phyloP scores from a whole-genome alignment of 495 filamentous ascomycete genomes.

The Aspergillus ellipticus region DNA sequence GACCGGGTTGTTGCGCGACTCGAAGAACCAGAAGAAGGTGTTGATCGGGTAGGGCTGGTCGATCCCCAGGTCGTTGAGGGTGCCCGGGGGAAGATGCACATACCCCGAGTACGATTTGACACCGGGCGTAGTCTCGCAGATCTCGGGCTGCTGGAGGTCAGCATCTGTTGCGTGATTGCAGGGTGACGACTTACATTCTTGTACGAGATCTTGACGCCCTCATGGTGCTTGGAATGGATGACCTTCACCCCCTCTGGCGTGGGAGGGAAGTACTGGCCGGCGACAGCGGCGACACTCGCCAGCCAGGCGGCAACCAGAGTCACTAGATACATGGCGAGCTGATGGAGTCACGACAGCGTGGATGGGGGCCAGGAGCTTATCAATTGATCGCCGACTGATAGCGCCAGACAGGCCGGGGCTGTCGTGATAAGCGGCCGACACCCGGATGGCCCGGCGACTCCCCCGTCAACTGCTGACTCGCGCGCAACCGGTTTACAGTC shows the following conservation, averaged over 20 bases:
- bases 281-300: constrained; percentile 18
- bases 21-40: constrained; percentile 79
- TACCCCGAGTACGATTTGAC: constrained; percentile 41
- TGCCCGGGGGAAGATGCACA: constrained; percentile 45
- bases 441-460: too few relatives aligned
- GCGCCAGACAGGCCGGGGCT: too few relatives aligned
- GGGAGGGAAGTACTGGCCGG: constrained; percentile 55
- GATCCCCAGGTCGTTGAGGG: constrained; percentile 41
- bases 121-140: constrained; percentile 50
- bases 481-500: too few relatives aligned
- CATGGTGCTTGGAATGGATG: constrained; percentile 53
- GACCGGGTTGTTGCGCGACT: constrained; percentile 34
- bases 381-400: too few relatives aligned
- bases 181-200: constrained; percentile 47
- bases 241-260: constrained; percentile 48
- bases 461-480: too few relatives aligned
- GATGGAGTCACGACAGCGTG: too few relatives aligned
- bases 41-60: constrained; percentile 62
- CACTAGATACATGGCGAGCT: constrained; percentile 11
- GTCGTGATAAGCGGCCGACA: too few relatives aligned
- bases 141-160: constrained; percentile 34
- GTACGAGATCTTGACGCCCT: constrained; percentile 60
- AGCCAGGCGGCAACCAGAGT: constrained; percentile 8
- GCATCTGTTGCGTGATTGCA: neutral
- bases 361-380: too few relatives aligned